A percentile compares a stretch with the other conserved stretches of the same genome.
Evolutionary conservation across 441 rosid genomes (phyloP).

Genomic region (Francoa sonchifolia): DNA sequence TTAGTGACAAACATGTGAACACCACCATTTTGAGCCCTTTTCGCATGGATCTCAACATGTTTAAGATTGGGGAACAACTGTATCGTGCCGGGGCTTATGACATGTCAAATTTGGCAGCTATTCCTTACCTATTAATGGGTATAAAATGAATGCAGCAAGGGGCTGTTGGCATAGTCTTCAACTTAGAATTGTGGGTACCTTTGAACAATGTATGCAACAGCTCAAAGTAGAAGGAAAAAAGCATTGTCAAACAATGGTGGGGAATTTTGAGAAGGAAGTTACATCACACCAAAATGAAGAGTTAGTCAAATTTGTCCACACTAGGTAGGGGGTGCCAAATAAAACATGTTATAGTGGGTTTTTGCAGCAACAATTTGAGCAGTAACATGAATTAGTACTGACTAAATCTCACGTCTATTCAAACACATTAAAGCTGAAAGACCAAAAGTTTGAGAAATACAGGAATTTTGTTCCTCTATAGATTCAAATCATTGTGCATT

Average conservation of each 20-base stretch:
- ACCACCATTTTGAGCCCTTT: slow-evolving; percentile 15
- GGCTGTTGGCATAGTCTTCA: slow-evolving; percentile 13
- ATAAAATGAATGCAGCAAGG: slow-evolving; percentile 3
- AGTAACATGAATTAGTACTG: too few species aligned
- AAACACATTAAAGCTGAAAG: too few species aligned
- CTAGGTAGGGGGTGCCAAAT: not conserved
- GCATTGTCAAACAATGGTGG: slow-evolving; percentile 20
- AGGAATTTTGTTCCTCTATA: too few species aligned
- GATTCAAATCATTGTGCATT: too few species aligned
- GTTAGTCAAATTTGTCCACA: slow-evolving; percentile 1
- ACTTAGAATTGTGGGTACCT: slow-evolving; percentile 26
- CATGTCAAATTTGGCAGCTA: slow-evolving; percentile 33
- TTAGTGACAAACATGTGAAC: slow-evolving; percentile 20
- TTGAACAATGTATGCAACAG: slow-evolving; percentile 25
- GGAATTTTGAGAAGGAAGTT: slow-evolving; percentile 13
- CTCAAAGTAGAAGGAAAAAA: slow-evolving; percentile 33
- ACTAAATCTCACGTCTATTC: too few species aligned
- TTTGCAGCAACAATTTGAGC: too few species aligned
- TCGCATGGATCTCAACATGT: slow-evolving; percentile 23
- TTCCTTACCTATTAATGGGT: slow-evolving; percentile 2
- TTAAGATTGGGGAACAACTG: slow-evolving; percentile 16
- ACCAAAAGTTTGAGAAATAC: too few species aligned
- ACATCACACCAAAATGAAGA: slow-evolving; percentile 7
- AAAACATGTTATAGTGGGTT: not conserved
- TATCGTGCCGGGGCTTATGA: slow-evolving; percentile 17